Base-by-base conservation (phyloP, 75 land plant species). In the Cunninghamia lanceolata region DNA sequence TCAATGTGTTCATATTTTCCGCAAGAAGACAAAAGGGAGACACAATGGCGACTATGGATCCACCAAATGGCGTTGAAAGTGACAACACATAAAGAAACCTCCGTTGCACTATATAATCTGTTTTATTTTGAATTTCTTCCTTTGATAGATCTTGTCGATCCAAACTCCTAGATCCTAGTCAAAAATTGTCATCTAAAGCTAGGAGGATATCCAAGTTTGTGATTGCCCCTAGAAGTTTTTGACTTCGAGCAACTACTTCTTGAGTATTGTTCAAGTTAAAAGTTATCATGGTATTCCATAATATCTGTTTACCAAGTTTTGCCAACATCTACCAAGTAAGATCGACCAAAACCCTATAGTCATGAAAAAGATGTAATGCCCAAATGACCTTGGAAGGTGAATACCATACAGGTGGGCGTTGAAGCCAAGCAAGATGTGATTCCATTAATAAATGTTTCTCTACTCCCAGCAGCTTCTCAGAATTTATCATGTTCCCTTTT, bases 401-500 rank as follows among this genome's bases (percentile, higher is more conserved):
- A 88, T 97, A 97, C 99, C 99, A 97, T 71, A 94, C 56, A 88
- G 93, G 95, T 63, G 95, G 88, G 63, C 89, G 92, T 63, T 81
- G 85, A 59, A 91, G 91, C 83, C 89, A 80, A 54, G 74, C 47
- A 85, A 86, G 70, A 56, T 80, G 77, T n/a, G 88, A 87, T 66
- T 91, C 91, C 50, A 89, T 84, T 17, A 88, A 86, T 25, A 87
- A 84, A 73, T 86, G 88, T 74, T 90, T 90, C 85, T 80, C 87
- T 14, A 1, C 82, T 85, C 74, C 80, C 1, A 28, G 53, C 46
- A 14, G 17, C 6, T 47, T 46, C 7, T 14, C 35, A 82, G 4
- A 59, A 59, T 70, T 50, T 50, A 50, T 50, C 52, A 9, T 50
- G 52, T 50, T 50, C 56, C 10, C 42, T 84, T 73, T 86, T 28